A percentile compares a stretch with the other conserved stretches of the same genome.
Evolutionary conservation across 2,329 filamentous ascomycete species (phyloP).

Genomic region (Scedosporium minutisporum): DNA sequence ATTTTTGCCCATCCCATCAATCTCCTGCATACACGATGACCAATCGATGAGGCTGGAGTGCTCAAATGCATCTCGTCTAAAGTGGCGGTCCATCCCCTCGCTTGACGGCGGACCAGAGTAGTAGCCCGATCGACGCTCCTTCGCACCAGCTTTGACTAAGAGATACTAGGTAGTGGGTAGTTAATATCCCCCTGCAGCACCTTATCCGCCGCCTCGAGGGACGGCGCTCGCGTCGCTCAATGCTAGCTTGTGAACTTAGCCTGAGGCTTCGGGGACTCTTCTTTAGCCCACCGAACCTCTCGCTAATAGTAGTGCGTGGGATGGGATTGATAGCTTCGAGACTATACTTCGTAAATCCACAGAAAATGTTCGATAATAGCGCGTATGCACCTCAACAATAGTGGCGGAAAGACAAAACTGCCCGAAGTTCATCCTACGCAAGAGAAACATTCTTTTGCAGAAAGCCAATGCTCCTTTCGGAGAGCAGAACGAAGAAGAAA

Average conservation of each 20-base stretch:
- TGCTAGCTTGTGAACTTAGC: not conserved
- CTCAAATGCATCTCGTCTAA: not conserved
- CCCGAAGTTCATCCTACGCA: not conserved
- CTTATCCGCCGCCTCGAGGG: not conserved
- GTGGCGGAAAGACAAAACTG: not conserved
- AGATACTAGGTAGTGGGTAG: not conserved
- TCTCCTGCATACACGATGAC: not conserved
- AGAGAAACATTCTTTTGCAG: not conserved
- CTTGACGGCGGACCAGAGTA: not conserved
- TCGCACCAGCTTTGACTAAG: not conserved
- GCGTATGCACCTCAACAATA: not conserved
- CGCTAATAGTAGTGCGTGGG: not conserved
- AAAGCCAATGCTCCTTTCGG: no score
- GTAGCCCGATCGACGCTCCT: not conserved
- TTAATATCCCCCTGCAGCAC: constrained; percentile 1
- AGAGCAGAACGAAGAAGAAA: no score
- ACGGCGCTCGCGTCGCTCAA: not conserved
- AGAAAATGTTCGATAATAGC: not conserved
- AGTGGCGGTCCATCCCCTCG: not conserved
- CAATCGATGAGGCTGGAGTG: not conserved
- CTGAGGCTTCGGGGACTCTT: not conserved
- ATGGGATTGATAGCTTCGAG: no score
- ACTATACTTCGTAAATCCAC: no score
- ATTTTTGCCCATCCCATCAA: not conserved
- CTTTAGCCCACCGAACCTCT: not conserved